Conservation (phyloP, 1,139 yeast genomes). For the Yamadazyma mexicana region DNA sequence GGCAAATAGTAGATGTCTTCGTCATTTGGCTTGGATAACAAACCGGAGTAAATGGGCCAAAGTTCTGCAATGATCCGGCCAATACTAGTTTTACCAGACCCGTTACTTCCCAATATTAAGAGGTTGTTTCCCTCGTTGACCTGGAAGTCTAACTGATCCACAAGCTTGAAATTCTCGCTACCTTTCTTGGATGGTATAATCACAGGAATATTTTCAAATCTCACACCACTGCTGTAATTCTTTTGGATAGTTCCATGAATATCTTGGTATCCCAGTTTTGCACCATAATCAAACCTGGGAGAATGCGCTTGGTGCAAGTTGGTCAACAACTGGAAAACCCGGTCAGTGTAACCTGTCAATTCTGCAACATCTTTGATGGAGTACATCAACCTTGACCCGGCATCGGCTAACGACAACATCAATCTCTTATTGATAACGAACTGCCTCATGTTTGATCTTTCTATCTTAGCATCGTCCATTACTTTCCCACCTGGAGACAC, state of each 20-base stretch:
- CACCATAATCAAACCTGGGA: conserved; percentile 62
- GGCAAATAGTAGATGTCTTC: conserved; percentile 76
- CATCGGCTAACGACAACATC: conserved; percentile 90
- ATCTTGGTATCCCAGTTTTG: conserved; percentile 48
- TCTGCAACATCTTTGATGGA: conserved; percentile 92
- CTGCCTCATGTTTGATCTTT: conserved; percentile 72
- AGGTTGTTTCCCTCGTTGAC: conserved; percentile 63
- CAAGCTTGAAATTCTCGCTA: conserved; percentile 52
- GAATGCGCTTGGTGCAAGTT: conserved; percentile 85
- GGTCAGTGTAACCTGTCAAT: conserved; percentile 85
- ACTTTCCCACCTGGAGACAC: not conserved
- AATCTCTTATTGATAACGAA: conserved; percentile 88
- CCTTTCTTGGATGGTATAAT: conserved; percentile 72
- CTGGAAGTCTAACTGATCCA: conserved; percentile 60
- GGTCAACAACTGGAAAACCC: conserved; percentile 74
- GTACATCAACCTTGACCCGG: conserved; percentile 95
- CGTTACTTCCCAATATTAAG: conserved; percentile 82
- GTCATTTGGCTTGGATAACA: conserved; percentile 76
- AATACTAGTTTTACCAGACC: conserved; percentile 87
- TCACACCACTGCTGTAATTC: conserved; percentile 67
- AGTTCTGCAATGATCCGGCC: conserved; percentile 82
- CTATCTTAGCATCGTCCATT: conserved; percentile 17
- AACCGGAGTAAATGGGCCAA: conserved; percentile 88
- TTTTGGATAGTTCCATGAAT: conserved; percentile 81
- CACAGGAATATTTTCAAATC: conserved; percentile 82